Evolutionary conservation across 192 early-diverging fungal species (phyloP).

Genomic region (Podila clonocystis): DNA sequence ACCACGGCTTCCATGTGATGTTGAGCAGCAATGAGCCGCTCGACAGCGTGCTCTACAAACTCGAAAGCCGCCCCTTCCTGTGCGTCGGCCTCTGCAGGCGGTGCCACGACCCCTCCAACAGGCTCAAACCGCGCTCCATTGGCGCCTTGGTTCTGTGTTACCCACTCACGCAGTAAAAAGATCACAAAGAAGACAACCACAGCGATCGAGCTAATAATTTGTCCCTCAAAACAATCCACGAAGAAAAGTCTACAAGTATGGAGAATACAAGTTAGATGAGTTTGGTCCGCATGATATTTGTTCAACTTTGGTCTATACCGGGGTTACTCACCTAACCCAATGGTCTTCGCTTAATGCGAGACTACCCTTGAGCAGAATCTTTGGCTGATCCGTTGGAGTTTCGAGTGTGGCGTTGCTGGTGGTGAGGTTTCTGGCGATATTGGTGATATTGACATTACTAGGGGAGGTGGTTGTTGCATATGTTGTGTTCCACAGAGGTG

Average conservation of each 20-base stretch:
- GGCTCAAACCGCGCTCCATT: neutral
- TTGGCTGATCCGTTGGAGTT: slow-evolving; percentile 6
- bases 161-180: slow-evolving; percentile 90
- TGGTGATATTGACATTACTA: neutral
- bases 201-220: slow-evolving; percentile 78
- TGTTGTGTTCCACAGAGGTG: slow-evolving; percentile 33
- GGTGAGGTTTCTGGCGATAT: neutral
- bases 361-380: neutral
- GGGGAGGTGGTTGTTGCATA: slow-evolving; percentile 3
- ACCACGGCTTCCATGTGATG: slow-evolving; percentile 46
- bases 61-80: slow-evolving; percentile 13
- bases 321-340: neutral
- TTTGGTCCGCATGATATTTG: too few relatives aligned
- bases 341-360: neutral
- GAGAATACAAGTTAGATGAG: too few relatives aligned
- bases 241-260: slow-evolving; percentile 53
- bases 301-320: too few relatives aligned
- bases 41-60: slow-evolving; percentile 33
- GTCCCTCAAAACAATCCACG: slow-evolving; percentile 86
- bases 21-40: slow-evolving; percentile 41
- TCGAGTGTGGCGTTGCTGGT: slow-evolving; percentile 2
- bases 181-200: slow-evolving; percentile 81
- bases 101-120: slow-evolving; percentile 8
- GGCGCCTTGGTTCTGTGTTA: slow-evolving; percentile 65
- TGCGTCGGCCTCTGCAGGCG: slow-evolving; percentile 10